Conservation (phyloP, 345 rosid species). For the Hypericum androsaemum region DNA sequence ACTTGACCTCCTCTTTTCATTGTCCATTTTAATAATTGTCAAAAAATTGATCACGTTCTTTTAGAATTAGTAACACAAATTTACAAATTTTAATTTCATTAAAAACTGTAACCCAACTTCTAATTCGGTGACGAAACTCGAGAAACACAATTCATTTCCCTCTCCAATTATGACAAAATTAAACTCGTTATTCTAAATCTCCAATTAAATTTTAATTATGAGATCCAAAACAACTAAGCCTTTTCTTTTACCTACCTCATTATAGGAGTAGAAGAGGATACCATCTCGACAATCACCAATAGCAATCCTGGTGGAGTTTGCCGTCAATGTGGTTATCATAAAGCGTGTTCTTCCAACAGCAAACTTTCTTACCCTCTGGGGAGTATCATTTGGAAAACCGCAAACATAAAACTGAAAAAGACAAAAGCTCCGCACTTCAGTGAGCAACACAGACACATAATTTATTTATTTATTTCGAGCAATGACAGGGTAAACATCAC, state of each 20-base stretch:
- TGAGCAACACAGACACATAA: conserved; percentile 14
- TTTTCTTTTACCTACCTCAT: conserved; percentile 46
- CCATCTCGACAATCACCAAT: conserved; percentile 99
- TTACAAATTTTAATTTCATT: no score
- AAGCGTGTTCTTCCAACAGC: conserved; percentile 85
- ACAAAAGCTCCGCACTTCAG: conserved; percentile 13
- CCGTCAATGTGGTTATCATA: conserved; percentile 68
- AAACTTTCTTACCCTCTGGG: conserved; percentile 58
- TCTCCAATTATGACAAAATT: no score
- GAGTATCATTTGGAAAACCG: conserved; percentile 60
- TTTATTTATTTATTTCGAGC: conserved; percentile 2
- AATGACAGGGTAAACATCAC: conserved; percentile 11
- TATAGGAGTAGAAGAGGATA: conserved; percentile 75
- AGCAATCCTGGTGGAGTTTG: conserved; percentile 72
- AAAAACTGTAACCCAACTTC: no score
- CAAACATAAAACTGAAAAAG: conserved; percentile 74
- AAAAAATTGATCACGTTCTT: no score
- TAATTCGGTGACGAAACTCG: no score
- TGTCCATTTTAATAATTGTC: no score
- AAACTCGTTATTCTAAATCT: no score
- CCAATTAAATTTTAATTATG: no score
- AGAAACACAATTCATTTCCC: no score
- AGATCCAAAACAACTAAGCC: background rate
- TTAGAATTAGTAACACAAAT: no score
- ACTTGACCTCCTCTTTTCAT: no score